A percentile compares a stretch with the other conserved stretches of the same genome.
phyloP scores from a whole-genome alignment of 2,329 filamentous ascomycete species.

The Alternaria brassicicola region DNA sequence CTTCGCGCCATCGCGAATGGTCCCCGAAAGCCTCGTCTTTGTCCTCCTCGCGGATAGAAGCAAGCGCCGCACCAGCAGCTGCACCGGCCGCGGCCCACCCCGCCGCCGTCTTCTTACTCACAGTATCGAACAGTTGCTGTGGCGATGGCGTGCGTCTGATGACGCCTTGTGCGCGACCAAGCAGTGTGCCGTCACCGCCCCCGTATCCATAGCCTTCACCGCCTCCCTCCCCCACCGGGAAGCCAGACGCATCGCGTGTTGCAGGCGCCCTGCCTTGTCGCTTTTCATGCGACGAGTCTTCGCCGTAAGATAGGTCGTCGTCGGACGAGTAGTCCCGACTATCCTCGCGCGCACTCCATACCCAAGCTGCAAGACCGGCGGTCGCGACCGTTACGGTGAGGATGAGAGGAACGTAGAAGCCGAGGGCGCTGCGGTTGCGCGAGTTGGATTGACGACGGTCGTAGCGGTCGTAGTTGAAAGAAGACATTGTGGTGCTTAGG shows the following conservation, averaged over 20 bases:
- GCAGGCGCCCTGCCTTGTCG: slow-evolving; percentile 29
- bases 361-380: slow-evolving; percentile 85
- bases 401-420: slow-evolving; percentile 88
- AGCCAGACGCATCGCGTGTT: slow-evolving; percentile 25
- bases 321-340: slow-evolving; percentile 71
- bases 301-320: slow-evolving; percentile 51
- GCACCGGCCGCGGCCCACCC: slow-evolving; percentile 83
- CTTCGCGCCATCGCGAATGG: slow-evolving; percentile 90
- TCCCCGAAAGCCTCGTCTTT: slow-evolving; percentile 75
- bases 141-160: slow-evolving; percentile 83
- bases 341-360: slow-evolving; percentile 86
- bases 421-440: slow-evolving; percentile 65
- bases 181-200: slow-evolving; percentile 64
- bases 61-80: slow-evolving; percentile 80
- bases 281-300: slow-evolving; percentile 37
- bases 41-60: slow-evolving; percentile 83
- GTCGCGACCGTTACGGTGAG: slow-evolving; percentile 88
- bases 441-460: slow-evolving; percentile 56
- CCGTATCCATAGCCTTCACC: slow-evolving; percentile 32
- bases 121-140: slow-evolving; percentile 84
- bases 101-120: slow-evolving; percentile 79
- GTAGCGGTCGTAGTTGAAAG: slow-evolving; percentile 62
- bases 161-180: slow-evolving; percentile 79
- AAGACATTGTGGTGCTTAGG: slow-evolving; percentile 38
- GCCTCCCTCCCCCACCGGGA: slow-evolving; percentile 35